Conservation (phyloP, 306 rosid genomes). For the Vicia faba region DNA sequence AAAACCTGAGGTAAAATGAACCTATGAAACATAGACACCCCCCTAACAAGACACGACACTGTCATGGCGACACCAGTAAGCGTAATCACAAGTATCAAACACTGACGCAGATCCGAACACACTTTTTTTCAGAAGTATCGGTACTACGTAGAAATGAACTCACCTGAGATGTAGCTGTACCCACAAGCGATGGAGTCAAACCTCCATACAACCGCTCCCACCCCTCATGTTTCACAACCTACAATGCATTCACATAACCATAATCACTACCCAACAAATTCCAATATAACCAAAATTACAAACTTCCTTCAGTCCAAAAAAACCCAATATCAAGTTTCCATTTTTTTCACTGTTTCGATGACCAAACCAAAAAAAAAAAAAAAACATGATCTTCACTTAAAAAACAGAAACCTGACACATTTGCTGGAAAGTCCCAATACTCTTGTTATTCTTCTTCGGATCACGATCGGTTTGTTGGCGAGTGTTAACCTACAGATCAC, state of each 20-base stretch:
- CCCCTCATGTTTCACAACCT: slow-evolving; percentile 90
- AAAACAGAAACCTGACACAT: slow-evolving; percentile 67
- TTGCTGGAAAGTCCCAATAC: slow-evolving; percentile 58
- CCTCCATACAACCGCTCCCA: slow-evolving; percentile 94
- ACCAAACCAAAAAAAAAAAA: slow-evolving; percentile 1
- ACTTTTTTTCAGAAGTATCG: no score
- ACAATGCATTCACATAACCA: slow-evolving; percentile 27
- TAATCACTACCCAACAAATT: not conserved
- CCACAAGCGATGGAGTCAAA: slow-evolving; percentile 75
- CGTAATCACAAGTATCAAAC: no score
- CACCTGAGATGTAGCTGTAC: slow-evolving; percentile 97
- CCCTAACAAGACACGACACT: no score
- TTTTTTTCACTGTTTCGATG: no score
- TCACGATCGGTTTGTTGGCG: slow-evolving; percentile 97
- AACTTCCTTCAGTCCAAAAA: not conserved
- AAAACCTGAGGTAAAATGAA: slow-evolving; percentile 26
- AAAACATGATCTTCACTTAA: slow-evolving; percentile 9
- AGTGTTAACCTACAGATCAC: slow-evolving; percentile 75
- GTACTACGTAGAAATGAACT: slow-evolving; percentile 11
- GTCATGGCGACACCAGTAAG: no score
- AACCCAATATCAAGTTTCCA: slow-evolving; percentile 17
- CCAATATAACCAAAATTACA: not conserved
- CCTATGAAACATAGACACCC: not conserved
- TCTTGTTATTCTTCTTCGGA: slow-evolving; percentile 59
- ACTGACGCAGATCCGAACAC: no score